Evolutionary conservation across 352 stramenopile genomes (phyloP).

Genomic region (Phytophthora cajani): DNA sequence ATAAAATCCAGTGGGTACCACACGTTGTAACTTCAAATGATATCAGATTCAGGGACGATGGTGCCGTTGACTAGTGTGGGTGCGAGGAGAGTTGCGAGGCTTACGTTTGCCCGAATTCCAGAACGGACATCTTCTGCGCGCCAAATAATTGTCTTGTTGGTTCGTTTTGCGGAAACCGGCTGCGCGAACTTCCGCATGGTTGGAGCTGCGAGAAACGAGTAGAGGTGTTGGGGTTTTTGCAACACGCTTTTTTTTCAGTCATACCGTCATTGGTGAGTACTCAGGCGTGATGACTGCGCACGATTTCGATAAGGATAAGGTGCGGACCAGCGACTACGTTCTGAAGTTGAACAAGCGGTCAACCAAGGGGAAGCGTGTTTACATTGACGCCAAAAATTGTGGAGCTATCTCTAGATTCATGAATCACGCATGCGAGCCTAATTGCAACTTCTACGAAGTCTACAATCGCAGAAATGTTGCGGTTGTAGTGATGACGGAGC

Average conservation of each 20-base stretch:
- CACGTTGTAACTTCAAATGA: neutral
- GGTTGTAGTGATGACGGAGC: neutral
- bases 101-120: neutral
- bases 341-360: neutral
- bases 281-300: neutral
- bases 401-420: neutral
- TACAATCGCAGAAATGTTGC: neutral
- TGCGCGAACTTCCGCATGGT: neutral
- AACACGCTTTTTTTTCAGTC: neutral
- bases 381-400: neutral
- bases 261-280: neutral
- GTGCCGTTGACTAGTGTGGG: neutral
- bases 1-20: neutral
- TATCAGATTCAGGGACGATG: neutral
- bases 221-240: neutral
- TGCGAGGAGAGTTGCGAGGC: neutral
- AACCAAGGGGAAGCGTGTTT: neutral
- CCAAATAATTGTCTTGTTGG: neutral
- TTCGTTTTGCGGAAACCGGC: neutral
- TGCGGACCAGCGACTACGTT: neutral
- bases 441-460: neutral
- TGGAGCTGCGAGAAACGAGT: neutral
- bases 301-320: neutral
- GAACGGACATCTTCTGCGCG: neutral
- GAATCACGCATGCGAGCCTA: neutral